Evolutionary conservation across 257 asterid genomes (phyloP).

Genomic region (Penstemon eatonii): DNA sequence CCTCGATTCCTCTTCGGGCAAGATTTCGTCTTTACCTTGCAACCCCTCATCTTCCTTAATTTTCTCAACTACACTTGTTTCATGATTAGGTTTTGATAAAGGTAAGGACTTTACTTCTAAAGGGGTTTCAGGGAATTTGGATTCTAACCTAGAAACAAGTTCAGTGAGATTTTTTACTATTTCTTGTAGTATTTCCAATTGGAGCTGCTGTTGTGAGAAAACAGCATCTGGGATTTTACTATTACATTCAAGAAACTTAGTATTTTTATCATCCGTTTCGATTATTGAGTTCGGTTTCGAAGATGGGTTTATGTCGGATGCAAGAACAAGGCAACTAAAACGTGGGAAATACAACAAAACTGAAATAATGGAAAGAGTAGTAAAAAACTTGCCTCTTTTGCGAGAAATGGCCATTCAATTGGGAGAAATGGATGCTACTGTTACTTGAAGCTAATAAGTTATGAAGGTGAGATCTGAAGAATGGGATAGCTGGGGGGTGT

Average conservation of each 20-base stretch:
- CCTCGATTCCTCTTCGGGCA: constrained; percentile 19
- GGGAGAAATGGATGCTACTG: constrained; percentile 21
- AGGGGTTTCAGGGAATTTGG: constrained; percentile 41
- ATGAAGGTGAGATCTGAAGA: constrained; percentile 46
- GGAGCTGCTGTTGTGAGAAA: constrained; percentile 54
- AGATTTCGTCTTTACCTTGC: constrained; percentile 31
- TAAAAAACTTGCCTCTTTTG: constrained; percentile 46
- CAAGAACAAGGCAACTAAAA: constrained; percentile 42
- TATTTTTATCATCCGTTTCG: constrained; percentile 24
- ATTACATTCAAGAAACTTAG: constrained; percentile 5
- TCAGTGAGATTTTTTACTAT: constrained; percentile 61
- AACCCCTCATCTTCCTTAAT: constrained; percentile 27
- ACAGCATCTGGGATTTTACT: constrained; percentile 26
- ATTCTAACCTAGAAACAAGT: constrained; percentile 65
- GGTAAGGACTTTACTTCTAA: constrained; percentile 26
- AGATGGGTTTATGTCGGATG: constrained; percentile 42
- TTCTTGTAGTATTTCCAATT: constrained; percentile 68
- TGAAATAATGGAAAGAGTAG: constrained; percentile 31
- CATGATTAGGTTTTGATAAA: constrained; percentile 17
- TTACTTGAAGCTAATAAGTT: constrained; percentile 32
- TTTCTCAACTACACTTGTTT: constrained; percentile 28
- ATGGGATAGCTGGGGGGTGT: constrained; percentile 21
- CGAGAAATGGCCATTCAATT: constrained; percentile 43
- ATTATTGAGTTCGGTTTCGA: constrained; percentile 28
- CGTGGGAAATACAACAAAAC: constrained; percentile 34